Conservation (phyloP, 1,284 basidiomycete species). For the Ceratobasidium sp. region DNA sequence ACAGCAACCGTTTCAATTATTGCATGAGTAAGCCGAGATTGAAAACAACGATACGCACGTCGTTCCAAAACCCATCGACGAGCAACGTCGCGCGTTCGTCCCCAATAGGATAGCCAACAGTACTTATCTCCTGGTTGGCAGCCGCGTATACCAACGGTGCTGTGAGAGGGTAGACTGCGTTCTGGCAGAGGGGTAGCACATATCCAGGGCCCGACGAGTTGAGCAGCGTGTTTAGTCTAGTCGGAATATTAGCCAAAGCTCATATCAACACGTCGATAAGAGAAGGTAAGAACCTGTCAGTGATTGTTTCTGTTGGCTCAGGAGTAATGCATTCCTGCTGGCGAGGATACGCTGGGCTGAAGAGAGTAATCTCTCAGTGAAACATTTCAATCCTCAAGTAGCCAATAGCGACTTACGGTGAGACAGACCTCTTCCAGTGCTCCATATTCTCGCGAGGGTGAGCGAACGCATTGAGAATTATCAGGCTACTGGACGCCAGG, state of each 20-base stretch:
- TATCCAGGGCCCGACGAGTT: constrained; percentile 53
- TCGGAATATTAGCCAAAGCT: neutral
- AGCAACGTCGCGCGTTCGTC: constrained; percentile 55
- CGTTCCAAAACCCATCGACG: constrained; percentile 50
- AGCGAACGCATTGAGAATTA: constrained; percentile 13
- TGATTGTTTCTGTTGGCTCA: constrained; percentile 44
- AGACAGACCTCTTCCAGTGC: constrained; percentile 24
- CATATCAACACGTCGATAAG: no score
- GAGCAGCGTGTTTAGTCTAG: constrained; percentile 26
- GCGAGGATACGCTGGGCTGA: constrained; percentile 14
- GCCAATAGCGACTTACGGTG: constrained; percentile 8
- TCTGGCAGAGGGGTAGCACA: constrained; percentile 58
- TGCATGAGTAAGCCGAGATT: constrained; percentile 51
- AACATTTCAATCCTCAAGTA: neutral
- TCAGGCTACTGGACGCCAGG: neutral
- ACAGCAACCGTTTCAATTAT: neutral
- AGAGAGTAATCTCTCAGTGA: neutral
- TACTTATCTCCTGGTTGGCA: constrained; percentile 59
- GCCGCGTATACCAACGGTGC: constrained; percentile 58
- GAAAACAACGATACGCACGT: constrained; percentile 11
- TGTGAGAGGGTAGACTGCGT: constrained; percentile 54
- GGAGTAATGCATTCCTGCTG: constrained; percentile 40
- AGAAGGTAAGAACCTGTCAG: constrained; percentile 37
- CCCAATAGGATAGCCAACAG: constrained; percentile 57
- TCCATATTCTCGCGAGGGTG: constrained; percentile 20